Conservation (phyloP, 1,139 yeast genomes). For the Taphrina confusa region DNA sequence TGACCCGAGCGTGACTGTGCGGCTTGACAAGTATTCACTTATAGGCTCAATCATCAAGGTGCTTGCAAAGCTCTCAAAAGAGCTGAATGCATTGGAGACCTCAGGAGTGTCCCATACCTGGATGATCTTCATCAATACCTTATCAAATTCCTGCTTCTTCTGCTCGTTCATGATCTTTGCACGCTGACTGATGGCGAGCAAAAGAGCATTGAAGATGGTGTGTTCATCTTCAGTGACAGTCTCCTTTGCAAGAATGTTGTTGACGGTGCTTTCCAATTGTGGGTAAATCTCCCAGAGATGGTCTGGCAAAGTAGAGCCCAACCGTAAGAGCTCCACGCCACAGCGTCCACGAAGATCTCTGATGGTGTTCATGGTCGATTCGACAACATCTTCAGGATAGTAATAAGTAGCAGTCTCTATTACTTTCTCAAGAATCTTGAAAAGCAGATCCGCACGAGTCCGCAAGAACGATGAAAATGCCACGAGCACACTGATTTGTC, state of each 20-base stretch:
- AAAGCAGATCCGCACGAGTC: conserved; percentile 64
- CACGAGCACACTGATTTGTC: conserved; percentile 89
- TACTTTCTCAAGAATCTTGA: conserved; percentile 81
- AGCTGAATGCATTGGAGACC: conserved; percentile 83
- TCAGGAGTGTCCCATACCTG: conserved; percentile 90
- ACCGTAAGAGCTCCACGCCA: conserved; percentile 71
- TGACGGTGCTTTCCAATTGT: conserved; percentile 36
- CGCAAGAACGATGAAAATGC: conserved; percentile 91
- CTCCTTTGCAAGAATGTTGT: conserved; percentile 23
- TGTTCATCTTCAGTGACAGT: conserved; percentile 33
- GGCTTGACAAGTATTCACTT: conserved; percentile 80
- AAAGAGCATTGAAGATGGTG: conserved; percentile 53
- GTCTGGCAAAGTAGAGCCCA: conserved; percentile 37
- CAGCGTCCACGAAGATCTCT: conserved; percentile 88
- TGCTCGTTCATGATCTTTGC: conserved; percentile 63
- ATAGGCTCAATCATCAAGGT: conserved; percentile 90
- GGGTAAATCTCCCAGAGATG: conserved; percentile 37
- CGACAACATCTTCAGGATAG: conserved; percentile 56
- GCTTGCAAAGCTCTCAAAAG: conserved; percentile 97
- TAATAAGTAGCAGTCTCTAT: conserved; percentile 84
- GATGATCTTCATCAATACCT: conserved; percentile 89
- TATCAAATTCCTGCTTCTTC: conserved; percentile 67
- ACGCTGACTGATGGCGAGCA: conserved; percentile 86
- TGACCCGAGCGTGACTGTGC: conserved; percentile 74
- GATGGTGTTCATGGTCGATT: conserved; percentile 71